Evolutionary conservation across 1,139 yeast species (phyloP).

Genomic region (Meyerozyma carpophila): DNA sequence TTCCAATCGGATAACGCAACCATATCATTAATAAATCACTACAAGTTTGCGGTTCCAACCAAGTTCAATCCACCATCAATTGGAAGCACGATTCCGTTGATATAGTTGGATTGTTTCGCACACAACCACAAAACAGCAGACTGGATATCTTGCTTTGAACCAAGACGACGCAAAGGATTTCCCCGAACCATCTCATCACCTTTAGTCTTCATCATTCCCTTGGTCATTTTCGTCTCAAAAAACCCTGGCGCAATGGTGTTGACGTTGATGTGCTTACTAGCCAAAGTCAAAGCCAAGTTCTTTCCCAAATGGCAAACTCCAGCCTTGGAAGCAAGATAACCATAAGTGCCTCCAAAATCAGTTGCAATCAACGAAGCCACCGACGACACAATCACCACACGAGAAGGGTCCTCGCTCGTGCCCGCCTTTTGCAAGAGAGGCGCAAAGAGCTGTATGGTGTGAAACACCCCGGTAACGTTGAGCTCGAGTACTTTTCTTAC

Average conservation of each 20-base stretch:
- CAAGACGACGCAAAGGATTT: slow-evolving; percentile 66
- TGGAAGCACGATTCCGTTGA: slow-evolving; percentile 68
- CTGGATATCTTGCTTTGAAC: slow-evolving; percentile 56
- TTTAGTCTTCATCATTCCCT: slow-evolving; percentile 51
- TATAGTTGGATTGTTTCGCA: slow-evolving; percentile 54
- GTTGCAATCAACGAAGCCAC: slow-evolving; percentile 40
- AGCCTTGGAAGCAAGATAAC: slow-evolving; percentile 72
- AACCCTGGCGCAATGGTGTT: slow-evolving; percentile 75
- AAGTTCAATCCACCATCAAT: slow-evolving; percentile 63
- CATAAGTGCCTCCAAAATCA: slow-evolving; percentile 55
- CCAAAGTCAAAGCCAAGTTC: slow-evolving; percentile 57
- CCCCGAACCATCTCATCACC: slow-evolving; percentile 45
- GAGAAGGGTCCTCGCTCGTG: slow-evolving; percentile 53
- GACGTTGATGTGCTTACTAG: slow-evolving; percentile 61
- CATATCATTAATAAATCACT: background rate
- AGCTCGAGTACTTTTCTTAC: slow-evolving; percentile 60
- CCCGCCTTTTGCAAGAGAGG: slow-evolving; percentile 57
- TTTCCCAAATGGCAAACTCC: slow-evolving; percentile 70
- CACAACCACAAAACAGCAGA: slow-evolving; percentile 56
- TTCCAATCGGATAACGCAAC: background rate
- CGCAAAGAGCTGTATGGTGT: slow-evolving; percentile 56
- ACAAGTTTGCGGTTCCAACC: slow-evolving; percentile 10
- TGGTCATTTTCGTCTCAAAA: slow-evolving; percentile 74
- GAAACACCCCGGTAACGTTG: slow-evolving; percentile 69
- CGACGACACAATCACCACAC: slow-evolving; percentile 67